Conservation (phyloP, 2,329 filamentous ascomycete species). For the Sporothrix pseudoabietina region DNA sequence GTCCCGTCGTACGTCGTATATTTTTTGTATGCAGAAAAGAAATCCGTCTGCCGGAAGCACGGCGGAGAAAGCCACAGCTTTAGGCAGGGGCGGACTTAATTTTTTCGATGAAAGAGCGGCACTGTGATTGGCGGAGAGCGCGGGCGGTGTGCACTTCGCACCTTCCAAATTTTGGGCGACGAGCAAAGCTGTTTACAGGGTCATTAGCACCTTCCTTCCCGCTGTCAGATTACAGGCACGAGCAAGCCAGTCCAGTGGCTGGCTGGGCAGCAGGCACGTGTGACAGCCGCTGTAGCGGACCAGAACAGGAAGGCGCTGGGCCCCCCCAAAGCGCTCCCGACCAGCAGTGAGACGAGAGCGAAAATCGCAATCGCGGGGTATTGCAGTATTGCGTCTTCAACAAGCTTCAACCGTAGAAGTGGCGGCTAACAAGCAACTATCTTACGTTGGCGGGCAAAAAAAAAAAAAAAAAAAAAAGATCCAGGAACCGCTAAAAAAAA, state of each 20-base stretch:
- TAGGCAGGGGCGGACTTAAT: neutral
- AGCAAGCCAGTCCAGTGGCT: constrained; percentile 15
- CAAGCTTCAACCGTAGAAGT: neutral
- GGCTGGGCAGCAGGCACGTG: constrained; percentile 14
- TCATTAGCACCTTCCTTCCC: neutral
- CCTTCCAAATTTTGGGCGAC: neutral
- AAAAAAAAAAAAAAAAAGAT: constrained; percentile 4
- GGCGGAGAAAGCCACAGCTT: neutral
- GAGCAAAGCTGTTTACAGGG: neutral
- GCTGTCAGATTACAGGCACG: neutral
- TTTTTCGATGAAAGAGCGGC: neutral
- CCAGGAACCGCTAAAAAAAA: neutral
- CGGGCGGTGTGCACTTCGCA: neutral
- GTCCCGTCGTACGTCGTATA: neutral
- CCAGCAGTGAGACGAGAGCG: neutral
- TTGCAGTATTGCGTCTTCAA: constrained; percentile 23
- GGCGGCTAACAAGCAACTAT: neutral
- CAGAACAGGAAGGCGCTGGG: neutral
- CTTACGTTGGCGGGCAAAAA: neutral
- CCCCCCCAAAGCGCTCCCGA: constrained; percentile 14
- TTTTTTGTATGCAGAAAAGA: constrained; percentile 11
- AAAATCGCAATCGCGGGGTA: constrained; percentile 13
- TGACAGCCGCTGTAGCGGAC: constrained; percentile 1
- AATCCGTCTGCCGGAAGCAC: constrained; percentile 8
- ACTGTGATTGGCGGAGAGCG: constrained; percentile 20